A percentile compares a stretch with the other conserved stretches of the same genome.
phyloP scores from a whole-genome alignment of 164 flowering plant genomes.

The Euptelea pleiosperma region DNA sequence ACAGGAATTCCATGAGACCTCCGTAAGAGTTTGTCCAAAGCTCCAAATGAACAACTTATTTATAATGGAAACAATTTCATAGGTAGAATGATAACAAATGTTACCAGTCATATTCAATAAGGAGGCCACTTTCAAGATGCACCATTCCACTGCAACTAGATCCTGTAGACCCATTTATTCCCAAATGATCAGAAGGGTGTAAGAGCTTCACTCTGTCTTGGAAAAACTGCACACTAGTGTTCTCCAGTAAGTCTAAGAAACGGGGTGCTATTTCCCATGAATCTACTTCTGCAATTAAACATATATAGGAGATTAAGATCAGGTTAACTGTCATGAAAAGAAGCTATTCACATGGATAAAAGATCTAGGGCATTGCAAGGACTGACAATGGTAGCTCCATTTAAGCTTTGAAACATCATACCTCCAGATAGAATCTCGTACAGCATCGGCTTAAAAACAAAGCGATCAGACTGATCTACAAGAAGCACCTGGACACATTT shows the following conservation, averaged over 20 bases:
- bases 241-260: conserved; percentile 74
- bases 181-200: conserved; percentile 57
- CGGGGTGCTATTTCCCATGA: conserved; percentile 98
- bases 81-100: conserved; percentile 8
- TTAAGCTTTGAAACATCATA: conserved; percentile 23
- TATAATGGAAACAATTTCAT: not conserved
- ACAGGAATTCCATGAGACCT: too few relatives aligned
- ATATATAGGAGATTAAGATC: not conserved
- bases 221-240: conserved; percentile 66
- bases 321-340: not conserved
- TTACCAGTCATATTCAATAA: conserved; percentile 97
- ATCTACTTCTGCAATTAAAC: conserved; percentile 79
- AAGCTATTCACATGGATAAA: not conserved
- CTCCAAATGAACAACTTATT: not conserved
- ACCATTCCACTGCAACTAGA: conserved; percentile 64
- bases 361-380: not conserved
- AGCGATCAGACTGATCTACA: conserved; percentile 89
- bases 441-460: conserved; percentile 94
- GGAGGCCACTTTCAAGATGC: conserved; percentile 80
- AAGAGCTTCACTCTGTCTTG: conserved; percentile 73
- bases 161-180: conserved; percentile 31
- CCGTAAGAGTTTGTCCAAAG: too few relatives aligned
- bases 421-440: conserved; percentile 99
- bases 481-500: conserved; percentile 65
- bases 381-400: not conserved